Percentiles rank a stretch among this genome's conserved stretches.
Evolutionary conservation across 257 asterid species (phyloP).

Genomic region (Solanum rostratum): DNA sequence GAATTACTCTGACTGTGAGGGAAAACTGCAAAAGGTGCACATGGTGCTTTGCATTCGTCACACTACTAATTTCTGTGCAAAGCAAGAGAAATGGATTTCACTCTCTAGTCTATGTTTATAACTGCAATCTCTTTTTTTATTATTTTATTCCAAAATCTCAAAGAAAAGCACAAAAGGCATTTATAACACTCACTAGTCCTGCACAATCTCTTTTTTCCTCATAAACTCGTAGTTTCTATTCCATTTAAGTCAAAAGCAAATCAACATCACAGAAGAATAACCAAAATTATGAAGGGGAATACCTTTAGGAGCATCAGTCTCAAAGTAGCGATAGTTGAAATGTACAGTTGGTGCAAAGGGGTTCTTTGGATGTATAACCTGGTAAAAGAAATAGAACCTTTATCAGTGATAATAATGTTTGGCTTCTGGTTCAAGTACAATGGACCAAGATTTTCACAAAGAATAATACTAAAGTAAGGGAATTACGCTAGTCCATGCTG

Average conservation of each 20-base stretch:
- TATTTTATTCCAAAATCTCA: background rate
- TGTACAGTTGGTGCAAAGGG: slow-evolving; percentile 99
- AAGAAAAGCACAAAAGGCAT: background rate
- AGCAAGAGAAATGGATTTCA: background rate
- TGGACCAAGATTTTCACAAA: background rate
- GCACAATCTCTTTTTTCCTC: background rate
- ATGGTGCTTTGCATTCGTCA: background rate
- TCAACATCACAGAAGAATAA: background rate
- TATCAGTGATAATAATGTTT: background rate
- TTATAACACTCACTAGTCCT: background rate
- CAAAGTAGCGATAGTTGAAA: slow-evolving; percentile 92
- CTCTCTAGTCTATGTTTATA: background rate
- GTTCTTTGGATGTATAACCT: slow-evolving; percentile 95
- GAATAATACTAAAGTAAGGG: background rate
- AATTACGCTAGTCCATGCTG: background rate
- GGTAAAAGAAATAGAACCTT: background rate
- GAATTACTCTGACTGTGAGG: background rate
- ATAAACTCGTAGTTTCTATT: background rate
- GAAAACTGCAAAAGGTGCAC: background rate
- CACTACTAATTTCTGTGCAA: background rate
- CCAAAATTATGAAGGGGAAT: background rate
- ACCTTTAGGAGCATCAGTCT: slow-evolving; percentile 97
- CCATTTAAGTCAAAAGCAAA: background rate
- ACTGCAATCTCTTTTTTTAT: background rate
- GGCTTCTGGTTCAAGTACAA: background rate